phyloP scores from a whole-genome alignment of 371 early-diverging fungal species.

The Syncephalastrum contaminatum region DNA sequence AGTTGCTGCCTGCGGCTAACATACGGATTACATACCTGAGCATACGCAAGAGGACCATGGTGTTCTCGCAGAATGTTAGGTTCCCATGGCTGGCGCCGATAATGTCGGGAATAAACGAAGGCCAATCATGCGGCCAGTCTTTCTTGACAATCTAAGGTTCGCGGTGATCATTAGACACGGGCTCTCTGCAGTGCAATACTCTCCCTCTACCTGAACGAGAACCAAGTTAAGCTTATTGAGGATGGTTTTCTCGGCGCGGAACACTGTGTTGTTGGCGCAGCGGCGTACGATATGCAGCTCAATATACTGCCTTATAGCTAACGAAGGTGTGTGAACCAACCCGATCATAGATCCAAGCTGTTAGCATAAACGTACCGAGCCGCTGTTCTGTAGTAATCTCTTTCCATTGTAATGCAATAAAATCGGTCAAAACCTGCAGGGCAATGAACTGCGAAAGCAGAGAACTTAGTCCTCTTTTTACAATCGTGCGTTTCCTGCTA shows the following conservation, averaged over 20 bases:
- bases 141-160: slow-evolving; percentile 88
- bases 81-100: slow-evolving; percentile 82
- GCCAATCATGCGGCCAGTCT: slow-evolving; percentile 99
- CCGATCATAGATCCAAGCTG: slow-evolving; percentile 12
- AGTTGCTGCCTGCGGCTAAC: not conserved
- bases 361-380: slow-evolving; percentile 52
- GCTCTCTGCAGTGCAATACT: not conserved
- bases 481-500: not conserved
- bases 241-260: slow-evolving; percentile 49
- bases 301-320: slow-evolving; percentile 73
- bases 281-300: slow-evolving; percentile 73
- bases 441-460: slow-evolving; percentile 73
- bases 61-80: slow-evolving; percentile 91
- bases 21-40: slow-evolving; percentile 59
- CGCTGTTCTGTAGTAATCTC: slow-evolving; percentile 82
- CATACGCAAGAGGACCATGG: slow-evolving; percentile 92
- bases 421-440: slow-evolving; percentile 86
- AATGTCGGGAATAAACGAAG: slow-evolving; percentile 93
- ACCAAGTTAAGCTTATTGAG: slow-evolving; percentile 86
- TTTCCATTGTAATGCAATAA: slow-evolving; percentile 93
- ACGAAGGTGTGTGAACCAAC: slow-evolving; percentile 33
- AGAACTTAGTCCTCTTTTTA: slow-evolving; percentile 1
- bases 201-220: slow-evolving; percentile 73
- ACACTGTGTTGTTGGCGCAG: slow-evolving; percentile 63
- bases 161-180: slow-evolving; percentile 11